Evolutionary conservation across 1,284 basidiomycete genomes (phyloP).

Genomic region (Acaromyces ingoldii): DNA sequence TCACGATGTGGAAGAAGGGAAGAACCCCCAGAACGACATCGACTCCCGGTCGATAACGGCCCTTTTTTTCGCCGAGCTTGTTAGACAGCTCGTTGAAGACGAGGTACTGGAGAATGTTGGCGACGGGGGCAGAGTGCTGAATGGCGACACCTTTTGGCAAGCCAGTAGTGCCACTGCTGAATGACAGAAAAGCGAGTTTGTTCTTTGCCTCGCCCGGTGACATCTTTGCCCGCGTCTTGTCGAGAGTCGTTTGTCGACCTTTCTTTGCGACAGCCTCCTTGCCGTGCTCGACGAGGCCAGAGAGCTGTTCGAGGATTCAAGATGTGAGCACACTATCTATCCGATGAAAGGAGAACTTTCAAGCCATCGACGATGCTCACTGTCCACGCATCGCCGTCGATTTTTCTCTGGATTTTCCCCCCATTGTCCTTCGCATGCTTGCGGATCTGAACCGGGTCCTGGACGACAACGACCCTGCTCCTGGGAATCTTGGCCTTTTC

Average conservation of each 20-base stretch:
- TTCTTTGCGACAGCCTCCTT: conserved; percentile 56
- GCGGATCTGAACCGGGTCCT: conserved; percentile 14
- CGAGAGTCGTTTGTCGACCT: conserved; percentile 54
- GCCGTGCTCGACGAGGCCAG: conserved; percentile 54
- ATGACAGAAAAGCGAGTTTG: conserved; percentile 68
- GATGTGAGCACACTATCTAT: no score
- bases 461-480: conserved; percentile 45
- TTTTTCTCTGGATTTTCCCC: conserved; percentile 23
- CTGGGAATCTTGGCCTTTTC: conserved; percentile 58
- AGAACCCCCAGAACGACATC: conserved; percentile 35
- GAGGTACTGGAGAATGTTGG: conserved; percentile 15
- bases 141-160: conserved; percentile 55
- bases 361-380: no score
- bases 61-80: conserved; percentile 17
- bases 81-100: conserved; percentile 7
- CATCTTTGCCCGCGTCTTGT: conserved; percentile 54
- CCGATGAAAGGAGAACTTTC: no score
- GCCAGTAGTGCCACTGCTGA: conserved; percentile 78
- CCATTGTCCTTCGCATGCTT: conserved; percentile 22
- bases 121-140: conserved; percentile 13
- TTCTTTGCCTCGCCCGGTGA: conserved; percentile 63
- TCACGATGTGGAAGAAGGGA: conserved; percentile 28
- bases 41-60: conserved; percentile 29
- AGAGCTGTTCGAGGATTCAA: conserved; percentile 53
- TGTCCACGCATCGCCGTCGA: conserved; percentile 34